Percentiles rank a stretch among this genome's conserved stretches.
Conservation (phyloP, 495 filamentous ascomycete species). For the Copromyces sp. region DNA sequence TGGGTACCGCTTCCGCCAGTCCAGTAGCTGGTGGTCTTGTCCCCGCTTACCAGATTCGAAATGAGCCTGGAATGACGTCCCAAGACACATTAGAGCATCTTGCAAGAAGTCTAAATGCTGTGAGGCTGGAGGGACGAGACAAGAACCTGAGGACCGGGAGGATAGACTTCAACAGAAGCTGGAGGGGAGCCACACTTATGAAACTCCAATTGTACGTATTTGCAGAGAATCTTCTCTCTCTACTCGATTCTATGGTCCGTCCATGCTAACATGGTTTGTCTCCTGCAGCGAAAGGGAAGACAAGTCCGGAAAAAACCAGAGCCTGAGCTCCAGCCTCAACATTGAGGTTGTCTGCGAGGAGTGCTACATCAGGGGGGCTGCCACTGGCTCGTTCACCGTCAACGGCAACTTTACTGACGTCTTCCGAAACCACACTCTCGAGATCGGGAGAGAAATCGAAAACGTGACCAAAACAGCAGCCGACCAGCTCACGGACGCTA, state of each 20-base stretch:
- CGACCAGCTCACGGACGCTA: conserved; percentile 19
- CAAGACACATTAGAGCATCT: not conserved
- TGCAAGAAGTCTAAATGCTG: not conserved
- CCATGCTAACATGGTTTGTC: not conserved
- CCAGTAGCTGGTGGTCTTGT: not conserved
- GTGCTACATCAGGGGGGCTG: conserved; percentile 42
- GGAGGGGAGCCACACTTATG: conserved; percentile 3
- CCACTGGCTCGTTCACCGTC: conserved; percentile 30
- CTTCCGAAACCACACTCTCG: conserved; percentile 22
- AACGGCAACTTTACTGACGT: conserved; percentile 27
- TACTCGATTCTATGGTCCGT: not conserved
- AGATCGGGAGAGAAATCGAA: conserved; percentile 18
- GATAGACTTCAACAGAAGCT: conserved; percentile 4
- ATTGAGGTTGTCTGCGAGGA: conserved; percentile 38
- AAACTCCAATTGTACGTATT: not conserved
- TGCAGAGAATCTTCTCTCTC: not conserved
- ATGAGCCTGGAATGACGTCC: not conserved
- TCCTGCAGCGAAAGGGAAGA: not conserved
- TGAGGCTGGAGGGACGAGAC: not conserved
- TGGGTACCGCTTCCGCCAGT: not conserved
- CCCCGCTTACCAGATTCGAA: not conserved
- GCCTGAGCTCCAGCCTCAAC: not conserved
- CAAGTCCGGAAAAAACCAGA: not conserved
- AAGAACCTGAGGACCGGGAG: conserved; percentile 1
- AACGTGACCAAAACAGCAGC: conserved; percentile 21